Evolutionary conservation across 148 eudicot species (phyloP).

Genomic region (Camellia sinensis): DNA sequence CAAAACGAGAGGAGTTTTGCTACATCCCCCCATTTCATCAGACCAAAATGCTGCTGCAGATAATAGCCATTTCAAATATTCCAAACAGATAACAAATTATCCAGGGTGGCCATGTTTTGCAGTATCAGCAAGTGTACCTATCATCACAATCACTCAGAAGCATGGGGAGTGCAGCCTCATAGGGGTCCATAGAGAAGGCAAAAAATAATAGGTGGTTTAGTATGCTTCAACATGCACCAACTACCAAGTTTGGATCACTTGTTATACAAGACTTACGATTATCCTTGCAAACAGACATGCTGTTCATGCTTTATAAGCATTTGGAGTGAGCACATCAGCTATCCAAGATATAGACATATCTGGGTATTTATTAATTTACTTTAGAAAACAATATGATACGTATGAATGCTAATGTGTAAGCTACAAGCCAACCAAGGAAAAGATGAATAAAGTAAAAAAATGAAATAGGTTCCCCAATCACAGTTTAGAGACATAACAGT

Average conservation of each 20-base stretch:
- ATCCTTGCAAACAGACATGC: background rate
- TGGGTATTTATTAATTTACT: background rate
- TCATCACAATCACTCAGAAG: background rate
- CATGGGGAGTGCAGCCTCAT: background rate
- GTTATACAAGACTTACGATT: background rate
- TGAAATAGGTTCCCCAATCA: background rate
- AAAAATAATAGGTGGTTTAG: background rate
- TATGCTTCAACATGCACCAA: background rate
- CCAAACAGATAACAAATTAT: background rate
- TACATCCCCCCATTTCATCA: background rate
- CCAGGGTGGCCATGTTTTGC: background rate
- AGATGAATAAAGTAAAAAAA: background rate
- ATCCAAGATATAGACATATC: background rate
- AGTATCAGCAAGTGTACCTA: background rate
- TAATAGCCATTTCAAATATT: background rate
- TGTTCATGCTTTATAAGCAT: constrained; percentile 4
- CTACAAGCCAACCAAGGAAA: background rate
- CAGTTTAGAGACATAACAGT: too few species aligned
- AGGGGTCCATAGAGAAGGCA: background rate
- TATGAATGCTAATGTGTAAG: too few species aligned
- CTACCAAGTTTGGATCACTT: background rate
- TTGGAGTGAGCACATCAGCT: background rate
- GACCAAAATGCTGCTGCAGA: background rate
- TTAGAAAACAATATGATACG: background rate
- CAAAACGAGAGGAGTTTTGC: background rate